Conservation (phyloP, 2,329 filamentous ascomycete genomes). For the Basipetospora chlamydospora region DNA sequence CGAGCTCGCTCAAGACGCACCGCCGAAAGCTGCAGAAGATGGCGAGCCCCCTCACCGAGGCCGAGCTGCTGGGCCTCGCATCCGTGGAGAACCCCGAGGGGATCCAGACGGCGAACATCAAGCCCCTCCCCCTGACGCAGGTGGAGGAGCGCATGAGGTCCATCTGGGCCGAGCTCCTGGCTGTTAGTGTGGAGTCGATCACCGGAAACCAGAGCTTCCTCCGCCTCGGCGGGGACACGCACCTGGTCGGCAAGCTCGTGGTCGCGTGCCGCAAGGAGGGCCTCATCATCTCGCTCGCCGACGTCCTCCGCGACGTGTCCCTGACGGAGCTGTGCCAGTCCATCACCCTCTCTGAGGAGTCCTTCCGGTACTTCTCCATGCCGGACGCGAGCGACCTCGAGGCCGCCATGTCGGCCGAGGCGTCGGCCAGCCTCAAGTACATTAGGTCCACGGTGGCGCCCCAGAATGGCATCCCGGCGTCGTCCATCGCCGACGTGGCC, state of each 20-base stretch:
- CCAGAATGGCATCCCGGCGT: slow-evolving; percentile 23
- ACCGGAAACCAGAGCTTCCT: slow-evolving; percentile 29
- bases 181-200: slow-evolving; percentile 23
- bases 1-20: slow-evolving; percentile 34
- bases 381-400: background rate
- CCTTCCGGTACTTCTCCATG: background rate
- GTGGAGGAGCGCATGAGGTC: slow-evolving; percentile 31
- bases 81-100: slow-evolving; percentile 21
- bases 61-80: slow-evolving; percentile 27
- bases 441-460: slow-evolving; percentile 20
- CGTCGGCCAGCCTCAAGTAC: background rate
- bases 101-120: slow-evolving; percentile 21
- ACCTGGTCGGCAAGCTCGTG: slow-evolving; percentile 28
- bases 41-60: slow-evolving; percentile 24
- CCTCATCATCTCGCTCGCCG: slow-evolving; percentile 24
- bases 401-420: background rate
- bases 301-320: slow-evolving; percentile 25
- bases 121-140: slow-evolving; percentile 31
- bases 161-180: slow-evolving; percentile 31
- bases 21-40: slow-evolving; percentile 30
- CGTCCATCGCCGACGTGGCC: slow-evolving; percentile 27
- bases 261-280: slow-evolving; percentile 27
- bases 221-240: slow-evolving; percentile 29
- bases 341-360: slow-evolving; percentile 10
- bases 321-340: slow-evolving; percentile 31